Conservation (phyloP, 208 protist species). For the Leishmania major region DNA sequence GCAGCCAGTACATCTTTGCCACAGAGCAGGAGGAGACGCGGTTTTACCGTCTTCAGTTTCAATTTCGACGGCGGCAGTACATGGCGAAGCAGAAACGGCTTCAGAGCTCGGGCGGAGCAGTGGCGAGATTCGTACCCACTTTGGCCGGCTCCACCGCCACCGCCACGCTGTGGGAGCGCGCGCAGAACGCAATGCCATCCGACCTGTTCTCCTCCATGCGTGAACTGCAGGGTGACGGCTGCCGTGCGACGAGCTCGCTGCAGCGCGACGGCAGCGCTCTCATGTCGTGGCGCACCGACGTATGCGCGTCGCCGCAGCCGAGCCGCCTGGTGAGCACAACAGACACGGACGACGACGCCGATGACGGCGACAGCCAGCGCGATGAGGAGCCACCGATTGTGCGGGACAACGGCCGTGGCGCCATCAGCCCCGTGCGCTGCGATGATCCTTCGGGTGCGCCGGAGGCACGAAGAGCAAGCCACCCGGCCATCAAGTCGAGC, state of each 20-base stretch:
- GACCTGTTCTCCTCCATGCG: background rate
- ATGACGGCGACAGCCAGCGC: background rate
- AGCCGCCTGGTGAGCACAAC: slow-evolving; percentile 1
- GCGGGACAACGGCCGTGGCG: background rate
- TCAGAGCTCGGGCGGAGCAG: background rate
- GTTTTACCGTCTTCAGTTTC: slow-evolving; percentile 76
- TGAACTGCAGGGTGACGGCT: background rate
- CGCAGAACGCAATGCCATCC: slow-evolving; percentile 7
- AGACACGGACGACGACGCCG: background rate
- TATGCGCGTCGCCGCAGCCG: slow-evolving; percentile 21
- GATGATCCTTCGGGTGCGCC: background rate
- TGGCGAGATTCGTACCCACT: background rate
- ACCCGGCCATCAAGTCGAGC: background rate
- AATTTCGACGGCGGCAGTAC: slow-evolving; percentile 68
- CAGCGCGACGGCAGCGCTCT: background rate
- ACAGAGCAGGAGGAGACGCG: slow-evolving; percentile 68
- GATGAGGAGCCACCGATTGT: background rate
- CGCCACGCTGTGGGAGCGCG: background rate
- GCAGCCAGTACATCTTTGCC: slow-evolving; percentile 91
- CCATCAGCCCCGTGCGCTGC: background rate
- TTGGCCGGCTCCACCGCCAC: background rate
- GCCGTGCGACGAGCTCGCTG: background rate
- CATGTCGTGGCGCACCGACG: slow-evolving; percentile 13
- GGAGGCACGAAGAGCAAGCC: background rate
- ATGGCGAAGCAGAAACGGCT: slow-evolving; percentile 57